These are phyloP conservation scores for Aegilops umbellulata DNA, from an alignment of 176 grass and related monocot genomes.

Conservation along the genomic window DNA sequence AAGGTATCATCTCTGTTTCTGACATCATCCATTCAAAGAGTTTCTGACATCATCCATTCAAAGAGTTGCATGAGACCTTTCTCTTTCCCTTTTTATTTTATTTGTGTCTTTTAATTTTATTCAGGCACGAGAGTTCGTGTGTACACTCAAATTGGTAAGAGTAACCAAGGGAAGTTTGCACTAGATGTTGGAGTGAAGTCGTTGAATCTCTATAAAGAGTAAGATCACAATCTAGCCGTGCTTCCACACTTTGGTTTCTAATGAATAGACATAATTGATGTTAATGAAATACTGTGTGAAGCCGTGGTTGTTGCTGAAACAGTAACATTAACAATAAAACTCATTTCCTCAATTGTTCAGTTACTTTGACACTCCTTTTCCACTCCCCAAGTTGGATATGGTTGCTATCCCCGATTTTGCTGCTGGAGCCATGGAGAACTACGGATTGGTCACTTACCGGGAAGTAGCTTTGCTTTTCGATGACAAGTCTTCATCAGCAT, in stretches of 20 bases:
- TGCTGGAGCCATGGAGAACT: slow-evolving; percentile 94
- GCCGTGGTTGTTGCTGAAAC: background rate
- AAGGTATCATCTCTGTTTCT: slow-evolving; percentile 47
- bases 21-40: background rate
- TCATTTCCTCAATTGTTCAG: slow-evolving; percentile 33
- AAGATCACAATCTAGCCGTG: slow-evolving; percentile 11
- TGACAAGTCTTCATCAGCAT: slow-evolving; percentile 52
- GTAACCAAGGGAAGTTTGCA: slow-evolving; percentile 76
- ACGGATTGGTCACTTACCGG: slow-evolving; percentile 76
- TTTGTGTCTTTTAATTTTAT: slow-evolving; percentile 23
- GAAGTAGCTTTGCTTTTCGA: slow-evolving; percentile 81
- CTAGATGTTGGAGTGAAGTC: slow-evolving; percentile 82
- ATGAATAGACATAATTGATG: background rate
- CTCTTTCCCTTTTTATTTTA: background rate
- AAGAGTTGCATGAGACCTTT: background rate
- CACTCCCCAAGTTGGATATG: slow-evolving; percentile 97
- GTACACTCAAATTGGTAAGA: slow-evolving; percentile 77
- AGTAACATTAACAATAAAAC: slow-evolving; percentile 15
- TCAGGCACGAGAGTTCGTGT: slow-evolving; percentile 71
- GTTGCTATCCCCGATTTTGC: slow-evolving; percentile 89
- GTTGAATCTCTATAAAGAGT: slow-evolving; percentile 79
- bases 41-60: slow-evolving; percentile 7
- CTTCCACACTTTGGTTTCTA: slow-evolving; percentile 11
- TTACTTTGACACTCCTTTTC: slow-evolving; percentile 85
- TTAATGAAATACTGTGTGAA: background rate